These are phyloP conservation scores for Withania somnifera DNA, from an alignment of 305 asterid species.

Conservation along the genomic window DNA sequence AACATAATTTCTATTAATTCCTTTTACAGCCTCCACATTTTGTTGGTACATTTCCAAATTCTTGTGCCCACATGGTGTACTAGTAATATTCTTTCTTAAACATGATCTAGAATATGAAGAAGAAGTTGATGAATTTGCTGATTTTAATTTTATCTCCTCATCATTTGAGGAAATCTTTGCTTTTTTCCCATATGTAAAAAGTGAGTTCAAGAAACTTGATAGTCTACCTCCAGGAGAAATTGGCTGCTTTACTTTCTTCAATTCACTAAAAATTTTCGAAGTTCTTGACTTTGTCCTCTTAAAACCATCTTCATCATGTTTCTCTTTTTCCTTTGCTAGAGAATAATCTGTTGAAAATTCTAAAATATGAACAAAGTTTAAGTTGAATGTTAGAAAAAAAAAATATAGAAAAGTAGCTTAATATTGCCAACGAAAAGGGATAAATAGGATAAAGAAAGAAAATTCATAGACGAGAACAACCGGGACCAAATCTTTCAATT, in stretches of 20 bases:
- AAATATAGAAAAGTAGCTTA: background rate
- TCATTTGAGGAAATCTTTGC: conserved; percentile 22
- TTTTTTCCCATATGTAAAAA: conserved; percentile 41
- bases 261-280: conserved; percentile 53
- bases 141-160: conserved; percentile 11
- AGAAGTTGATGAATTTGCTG: conserved; percentile 45
- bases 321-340: background rate
- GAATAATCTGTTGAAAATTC: background rate
- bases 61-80: background rate
- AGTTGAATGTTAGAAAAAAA: background rate
- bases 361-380: background rate
- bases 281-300: conserved; percentile 48
- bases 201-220: conserved; percentile 61
- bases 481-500: background rate
- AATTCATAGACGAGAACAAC: background rate
- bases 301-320: background rate
- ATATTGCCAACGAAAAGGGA: background rate
- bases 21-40: background rate
- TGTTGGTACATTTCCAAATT: background rate
- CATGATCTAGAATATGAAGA: no score
- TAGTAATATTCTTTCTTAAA: conserved; percentile 28
- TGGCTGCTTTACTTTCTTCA: conserved; percentile 88
- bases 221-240: conserved; percentile 80
- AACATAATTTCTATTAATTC: background rate
- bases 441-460: background rate